Evolutionary conservation across 139 green algal genomes (phyloP), one percentile per base, ranked within the genome.

Genomic region (Closterium sp.): DNA sequence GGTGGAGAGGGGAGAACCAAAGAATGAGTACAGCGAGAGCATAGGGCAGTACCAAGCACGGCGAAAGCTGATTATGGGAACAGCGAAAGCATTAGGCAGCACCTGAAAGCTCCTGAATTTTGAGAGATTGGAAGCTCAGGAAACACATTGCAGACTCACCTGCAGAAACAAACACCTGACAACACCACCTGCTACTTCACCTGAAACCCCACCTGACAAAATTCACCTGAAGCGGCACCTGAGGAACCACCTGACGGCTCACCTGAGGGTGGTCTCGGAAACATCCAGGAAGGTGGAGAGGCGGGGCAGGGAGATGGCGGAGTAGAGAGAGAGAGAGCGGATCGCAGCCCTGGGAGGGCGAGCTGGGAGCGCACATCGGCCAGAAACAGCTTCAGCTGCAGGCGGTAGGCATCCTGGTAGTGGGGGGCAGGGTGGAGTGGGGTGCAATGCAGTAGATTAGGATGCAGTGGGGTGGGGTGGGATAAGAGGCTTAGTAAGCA

Each of bases 301-400:
- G 95, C 99, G 99, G 70, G 94, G 29, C 86, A 99, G 89, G 62
- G 62, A 79, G 62, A 79, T 99, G 89, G 95, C 92, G 21, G 94
- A 91, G 97, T 99, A 99, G 38, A 99, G 97, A 93, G 97, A 93
- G 97, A 97, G 32, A 99, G 96, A 94, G 98, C 97, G 94, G 97
- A 96, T 91, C 97, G 97, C 31, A 98, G 93, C 45, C 91, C 92
- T 29, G 96, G 96, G 85, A 98, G 94, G 86, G 96, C 95, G 70
- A 95, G 92, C 91, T 96, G 95, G 94, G 98, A 97, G 19, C 92
- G 92, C 73, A 98, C 96, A 32, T 97, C 95, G 0, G 91, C 42
- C 92, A 99, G 93, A 95, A 99, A 99, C 31, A 96, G 92, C 89
- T 96, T 94, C 50, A 99, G 96, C 96, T 99, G 98, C 42, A 96